phyloP scores from a whole-genome alignment of 768 basidiomycete species.

The Mycena epipterygia region DNA sequence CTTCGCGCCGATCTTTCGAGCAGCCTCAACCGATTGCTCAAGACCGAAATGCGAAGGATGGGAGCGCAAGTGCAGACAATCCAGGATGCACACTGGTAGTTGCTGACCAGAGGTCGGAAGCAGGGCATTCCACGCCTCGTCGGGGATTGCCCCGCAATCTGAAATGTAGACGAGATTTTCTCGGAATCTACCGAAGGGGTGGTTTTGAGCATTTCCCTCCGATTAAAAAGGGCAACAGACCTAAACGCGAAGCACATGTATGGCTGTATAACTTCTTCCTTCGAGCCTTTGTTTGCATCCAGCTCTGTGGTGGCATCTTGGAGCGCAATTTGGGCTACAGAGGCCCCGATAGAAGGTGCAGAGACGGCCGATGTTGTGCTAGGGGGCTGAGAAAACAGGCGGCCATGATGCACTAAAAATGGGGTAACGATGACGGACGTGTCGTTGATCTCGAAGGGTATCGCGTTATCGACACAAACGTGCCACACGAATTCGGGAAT shows the following conservation, averaged over 20 bases:
- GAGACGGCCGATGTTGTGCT: conserved; percentile 52
- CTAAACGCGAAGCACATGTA: conserved; percentile 78
- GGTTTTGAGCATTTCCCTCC: conserved; percentile 61
- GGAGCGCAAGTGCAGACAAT: conserved; percentile 75
- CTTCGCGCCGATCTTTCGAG: conserved; percentile 68
- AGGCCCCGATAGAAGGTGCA: conserved; percentile 48
- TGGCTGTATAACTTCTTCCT: conserved; percentile 58
- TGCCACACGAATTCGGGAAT: conserved; percentile 90
- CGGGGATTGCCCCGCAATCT: conserved; percentile 87
- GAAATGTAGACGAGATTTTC: conserved; percentile 81
- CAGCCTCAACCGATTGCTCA: conserved; percentile 68
- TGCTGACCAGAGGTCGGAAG: conserved; percentile 49
- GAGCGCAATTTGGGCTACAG: conserved; percentile 41
- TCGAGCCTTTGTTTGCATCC: conserved; percentile 10
- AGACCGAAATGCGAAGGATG: conserved; percentile 89
- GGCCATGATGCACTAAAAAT: conserved; percentile 83
- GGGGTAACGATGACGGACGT: conserved; percentile 76
- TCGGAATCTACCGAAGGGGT: conserved; percentile 75
- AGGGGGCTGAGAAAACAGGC: conserved; percentile 59
- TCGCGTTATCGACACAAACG: conserved; percentile 74
- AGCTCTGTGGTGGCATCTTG: neutral
- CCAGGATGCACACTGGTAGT: conserved; percentile 76
- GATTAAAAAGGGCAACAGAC: neutral
- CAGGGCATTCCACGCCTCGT: conserved; percentile 70
- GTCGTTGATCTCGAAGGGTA: conserved; percentile 75